Evolutionary conservation across 2,329 filamentous ascomycete genomes (phyloP), one percentile per base, ranked within the genome.

Genomic region (Hypoxylon rubiginosum): DNA sequence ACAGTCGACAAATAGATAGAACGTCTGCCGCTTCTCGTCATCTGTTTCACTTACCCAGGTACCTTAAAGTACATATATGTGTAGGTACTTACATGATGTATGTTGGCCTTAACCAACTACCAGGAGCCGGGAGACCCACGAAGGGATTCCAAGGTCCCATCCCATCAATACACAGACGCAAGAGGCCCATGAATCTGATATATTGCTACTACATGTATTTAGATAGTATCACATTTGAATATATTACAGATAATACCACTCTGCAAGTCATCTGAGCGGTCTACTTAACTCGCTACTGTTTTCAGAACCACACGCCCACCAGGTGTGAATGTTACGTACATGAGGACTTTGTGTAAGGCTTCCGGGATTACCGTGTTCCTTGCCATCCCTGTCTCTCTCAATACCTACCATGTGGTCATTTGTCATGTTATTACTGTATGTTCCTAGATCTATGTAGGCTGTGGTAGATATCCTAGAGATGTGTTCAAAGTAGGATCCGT

Each of bases 241-340:
- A 30, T 36, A 36, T 36, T 36, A 36, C 32, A 36, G 15, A 34
- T 52, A 32, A 52, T 36, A 19, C 30, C 49, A 52, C 11, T 28
- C 48, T 52, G 17, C 49, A 39, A 36, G 49, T 52, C 49, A 52
- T 52, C 49, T 24, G 17, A 30, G 48, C 28, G 48, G 48, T 34
- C 28, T 32, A 17, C 15, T 10, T 50, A 21, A 34, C n/a, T 32
- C n/a, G 30, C n/a, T 11, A 13, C 2, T 19, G 8, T 21, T 36
- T 36, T 19, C 21, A 13, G 4, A 26, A 46, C 43, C 43, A 24
- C 21, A 26, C 19, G 10, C 21, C 10, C 10, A 17, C 19, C 4
- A 46, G 2, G 43, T 24, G 26, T 8, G 8, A 26, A 26, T 13
- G 21, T 24, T 24, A 24, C 13, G 15, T 24, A 24, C 13, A 28